These are phyloP conservation scores for Fusarium tuaranense DNA, from an alignment of 2,329 filamentous ascomycete genomes.

Conservation along the genomic window DNA sequence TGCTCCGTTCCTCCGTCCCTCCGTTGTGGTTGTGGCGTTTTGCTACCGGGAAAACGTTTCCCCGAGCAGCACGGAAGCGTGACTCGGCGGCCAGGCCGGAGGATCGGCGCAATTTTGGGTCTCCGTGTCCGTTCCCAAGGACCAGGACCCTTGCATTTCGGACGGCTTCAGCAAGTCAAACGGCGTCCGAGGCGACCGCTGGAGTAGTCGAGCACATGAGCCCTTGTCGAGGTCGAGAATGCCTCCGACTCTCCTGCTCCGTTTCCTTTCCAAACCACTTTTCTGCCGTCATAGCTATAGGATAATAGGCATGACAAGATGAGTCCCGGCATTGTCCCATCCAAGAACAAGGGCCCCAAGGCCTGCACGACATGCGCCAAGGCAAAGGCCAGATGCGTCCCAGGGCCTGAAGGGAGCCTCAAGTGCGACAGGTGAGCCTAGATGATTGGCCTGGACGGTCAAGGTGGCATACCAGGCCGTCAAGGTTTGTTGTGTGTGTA, in stretches of 20 bases:
- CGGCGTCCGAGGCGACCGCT: constrained; percentile 26
- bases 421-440: constrained; percentile 61
- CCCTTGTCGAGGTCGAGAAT: constrained; percentile 31
- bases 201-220: constrained; percentile 18
- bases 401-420: constrained; percentile 52
- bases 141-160: constrained; percentile 26
- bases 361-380: constrained; percentile 64
- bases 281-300: constrained; percentile 16
- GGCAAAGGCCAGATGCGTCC: constrained; percentile 63
- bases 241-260: constrained; percentile 30
- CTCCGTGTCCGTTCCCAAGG: constrained; percentile 41
- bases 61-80: not conserved
- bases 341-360: constrained; percentile 57
- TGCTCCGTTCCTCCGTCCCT: not conserved
- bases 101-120: constrained; percentile 43
- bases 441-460: constrained; percentile 20
- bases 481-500: constrained; percentile 1
- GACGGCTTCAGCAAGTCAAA: constrained; percentile 32
- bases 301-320: constrained; percentile 35
- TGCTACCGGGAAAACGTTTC: not conserved
- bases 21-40: not conserved
- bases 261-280: constrained; percentile 37
- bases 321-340: constrained; percentile 35
- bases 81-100: constrained; percentile 39
- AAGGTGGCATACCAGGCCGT: not conserved